Conservation (phyloP, 768 basidiomycete genomes). For the Nidularia sp. region DNA sequence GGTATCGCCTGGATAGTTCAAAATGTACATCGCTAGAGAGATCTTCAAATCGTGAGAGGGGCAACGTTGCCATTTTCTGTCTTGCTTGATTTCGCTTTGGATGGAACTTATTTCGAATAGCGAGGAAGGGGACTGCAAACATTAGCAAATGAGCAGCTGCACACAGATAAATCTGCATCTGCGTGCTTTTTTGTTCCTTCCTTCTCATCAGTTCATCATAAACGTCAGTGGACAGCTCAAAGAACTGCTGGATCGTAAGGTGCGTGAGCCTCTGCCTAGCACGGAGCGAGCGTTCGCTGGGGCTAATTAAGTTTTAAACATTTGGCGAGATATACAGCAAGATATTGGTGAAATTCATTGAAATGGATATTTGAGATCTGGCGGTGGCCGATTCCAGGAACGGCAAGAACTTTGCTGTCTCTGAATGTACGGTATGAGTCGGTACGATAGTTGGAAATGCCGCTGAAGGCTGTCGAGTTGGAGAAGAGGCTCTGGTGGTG, state of each 20-base stretch:
- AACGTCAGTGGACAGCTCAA: constrained; percentile 96
- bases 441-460: not conserved
- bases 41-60: constrained; percentile 86
- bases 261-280: constrained; percentile 91
- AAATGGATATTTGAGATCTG: constrained; percentile 65
- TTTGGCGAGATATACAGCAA: constrained; percentile 62
- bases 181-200: constrained; percentile 69
- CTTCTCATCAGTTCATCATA: constrained; percentile 93
- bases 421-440: constrained; percentile 9
- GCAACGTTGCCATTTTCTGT: constrained; percentile 93
- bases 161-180: not conserved
- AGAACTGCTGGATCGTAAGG: constrained; percentile 93
- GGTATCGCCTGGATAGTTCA: constrained; percentile 91
- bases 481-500: constrained; percentile 63
- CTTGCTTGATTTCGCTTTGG: constrained; percentile 98
- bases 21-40: constrained; percentile 94
- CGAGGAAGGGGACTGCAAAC: constrained; percentile 76
- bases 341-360: constrained; percentile 68
- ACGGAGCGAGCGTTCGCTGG: constrained; percentile 72
- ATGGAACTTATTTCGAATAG: constrained; percentile 91
- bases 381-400: constrained; percentile 45
- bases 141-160: constrained; percentile 10
- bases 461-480: constrained; percentile 71
- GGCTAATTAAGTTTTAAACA: constrained; percentile 34
- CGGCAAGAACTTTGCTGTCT: constrained; percentile 49